Evolutionary conservation across 2,329 filamentous ascomycete species (phyloP), one percentile per base, ranked within the genome.

Genomic region (Ceratocystis huliohia): DNA sequence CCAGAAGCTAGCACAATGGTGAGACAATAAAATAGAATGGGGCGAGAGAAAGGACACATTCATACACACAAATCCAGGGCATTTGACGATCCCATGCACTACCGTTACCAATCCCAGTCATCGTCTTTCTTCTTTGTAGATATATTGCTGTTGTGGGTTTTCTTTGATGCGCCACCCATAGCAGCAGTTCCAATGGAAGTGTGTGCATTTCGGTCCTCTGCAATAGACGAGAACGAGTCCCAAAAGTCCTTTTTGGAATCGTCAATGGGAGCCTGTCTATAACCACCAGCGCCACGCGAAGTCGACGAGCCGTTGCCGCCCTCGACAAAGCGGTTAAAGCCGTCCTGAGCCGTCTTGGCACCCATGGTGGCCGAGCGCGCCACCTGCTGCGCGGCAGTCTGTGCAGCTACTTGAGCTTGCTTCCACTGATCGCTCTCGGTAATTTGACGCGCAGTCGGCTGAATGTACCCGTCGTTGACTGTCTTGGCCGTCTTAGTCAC

Each of bases 401-500:
- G 81, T 5, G 84, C 85, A 73, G 64, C 64, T 7, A 63, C 53
- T 30, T 67, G 66, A 7, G 66, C 66, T 1, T 87, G 83, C 62
- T 84, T 84, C 56, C 88, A 88, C 70, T 93, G 83, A 63, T 93
- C 89, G 28, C 87, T 86, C 73, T 95, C 88, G 28, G 88, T 88
- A 70, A 96, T 78, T 89, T 95, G 69, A 45, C 66, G 66, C 22
- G 94, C 91, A 33, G 91, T 94, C 8, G 94, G 94, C 76, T 96
- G 91, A 65, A 99, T 90, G 77, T 91, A 96, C 44, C 88, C 85
- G 70, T 94, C 88, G 74, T 96, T 96, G 28, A 96, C 88, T 17
- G 85, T 89, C 80, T 96, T 95, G 46, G 92, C 94, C 70, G 89
- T 89, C 80, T 94, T 96, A 30, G 86, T 86, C 53, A 97, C 91